Base-by-base conservation (phyloP, 805 yeast species). In the Helenozyma rhizophorensis region DNA sequence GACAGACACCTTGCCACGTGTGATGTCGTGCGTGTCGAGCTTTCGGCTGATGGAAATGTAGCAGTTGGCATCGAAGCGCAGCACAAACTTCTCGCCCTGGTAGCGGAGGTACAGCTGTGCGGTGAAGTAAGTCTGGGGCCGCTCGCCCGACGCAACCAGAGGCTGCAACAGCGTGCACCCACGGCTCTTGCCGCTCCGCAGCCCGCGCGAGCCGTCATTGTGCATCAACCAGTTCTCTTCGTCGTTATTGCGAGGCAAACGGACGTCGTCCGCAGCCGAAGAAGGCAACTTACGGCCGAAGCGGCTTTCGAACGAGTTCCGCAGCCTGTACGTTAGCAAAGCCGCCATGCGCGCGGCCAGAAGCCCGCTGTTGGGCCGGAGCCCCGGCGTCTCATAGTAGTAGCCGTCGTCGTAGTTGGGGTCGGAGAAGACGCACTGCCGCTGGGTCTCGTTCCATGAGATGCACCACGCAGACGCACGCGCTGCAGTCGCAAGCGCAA, bases 341-440 rank as follows among this genome's bases (percentile, higher is more conserved):
- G 98, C 98, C 9, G 96, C 76, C 98, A 93, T 93, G 59, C 98
- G 76, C 0, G 98, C 98, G 6, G 98, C 98, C 16, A 95, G 83
- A 14, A 93, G 63, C 0, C 98, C 98, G 8, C 80, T 72, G 15
- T 66, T 67, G 3, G 98, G 98, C 4, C 88, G 94, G 9, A 32
- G 42, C 4, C 49, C 53, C n/a, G 74, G 72, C 21, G 74, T 64
- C 9, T 78, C 62, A 54, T 86, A 90, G 42, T 66, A 66, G 59
- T 85, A 88, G 1, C 98, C 98, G 51, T 89, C 96, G 35, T 75
- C 70, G 56, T 88, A 93, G 53, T 83, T 83, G 8, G 97, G 97
- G 56, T 93, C 98, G 9, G 95, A 82, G 60, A 89, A 93, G 18
- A 93, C 87, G 42, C 95, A 80, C 56, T 93, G 98, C 48, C 98